Conservation (phyloP, 495 filamentous ascomycete species). For the Bryoglossum gracile region DNA sequence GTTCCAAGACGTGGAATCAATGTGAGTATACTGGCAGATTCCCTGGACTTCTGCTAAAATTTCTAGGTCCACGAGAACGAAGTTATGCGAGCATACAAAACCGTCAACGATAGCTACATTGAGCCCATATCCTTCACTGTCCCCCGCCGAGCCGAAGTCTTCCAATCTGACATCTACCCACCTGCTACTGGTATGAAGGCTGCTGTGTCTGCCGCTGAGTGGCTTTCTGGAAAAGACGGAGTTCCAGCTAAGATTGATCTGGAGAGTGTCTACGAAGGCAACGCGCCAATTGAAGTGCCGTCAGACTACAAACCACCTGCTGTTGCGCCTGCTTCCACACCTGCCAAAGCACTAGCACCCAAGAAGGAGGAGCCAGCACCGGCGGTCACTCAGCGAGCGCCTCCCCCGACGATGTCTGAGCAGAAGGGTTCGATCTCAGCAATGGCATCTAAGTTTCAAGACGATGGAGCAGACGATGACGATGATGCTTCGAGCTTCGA, state of each 20-base stretch:
- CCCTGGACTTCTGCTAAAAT: background rate
- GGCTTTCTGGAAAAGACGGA: constrained; percentile 76
- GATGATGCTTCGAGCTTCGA: constrained; percentile 77
- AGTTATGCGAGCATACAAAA: constrained; percentile 93
- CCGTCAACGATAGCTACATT: constrained; percentile 86
- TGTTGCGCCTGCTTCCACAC: constrained; percentile 37
- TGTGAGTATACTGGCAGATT: constrained; percentile 36
- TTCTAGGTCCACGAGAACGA: constrained; percentile 83
- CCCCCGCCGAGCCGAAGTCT: constrained; percentile 87
- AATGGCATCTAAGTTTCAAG: constrained; percentile 78
- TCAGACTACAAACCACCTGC: constrained; percentile 58
- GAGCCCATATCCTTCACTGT: constrained; percentile 98
- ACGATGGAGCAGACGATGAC: constrained; percentile 52
- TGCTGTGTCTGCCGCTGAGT: constrained; percentile 71
- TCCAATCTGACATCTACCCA: constrained; percentile 96
- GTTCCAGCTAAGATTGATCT: constrained; percentile 87
- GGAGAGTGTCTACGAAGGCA: constrained; percentile 82
- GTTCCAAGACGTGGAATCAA: constrained; percentile 92
- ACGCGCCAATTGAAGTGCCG: constrained; percentile 65
- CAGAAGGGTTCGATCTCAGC: constrained; percentile 78
- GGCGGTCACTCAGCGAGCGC: constrained; percentile 38
- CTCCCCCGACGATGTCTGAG: constrained; percentile 65
- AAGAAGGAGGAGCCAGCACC: constrained; percentile 47
- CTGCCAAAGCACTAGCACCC: constrained; percentile 43
- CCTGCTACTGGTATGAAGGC: constrained; percentile 70